Percentiles rank a stretch among this genome's conserved stretches.
phyloP scores from a whole-genome alignment of 768 basidiomycete species.

The Ramaria rubella region DNA sequence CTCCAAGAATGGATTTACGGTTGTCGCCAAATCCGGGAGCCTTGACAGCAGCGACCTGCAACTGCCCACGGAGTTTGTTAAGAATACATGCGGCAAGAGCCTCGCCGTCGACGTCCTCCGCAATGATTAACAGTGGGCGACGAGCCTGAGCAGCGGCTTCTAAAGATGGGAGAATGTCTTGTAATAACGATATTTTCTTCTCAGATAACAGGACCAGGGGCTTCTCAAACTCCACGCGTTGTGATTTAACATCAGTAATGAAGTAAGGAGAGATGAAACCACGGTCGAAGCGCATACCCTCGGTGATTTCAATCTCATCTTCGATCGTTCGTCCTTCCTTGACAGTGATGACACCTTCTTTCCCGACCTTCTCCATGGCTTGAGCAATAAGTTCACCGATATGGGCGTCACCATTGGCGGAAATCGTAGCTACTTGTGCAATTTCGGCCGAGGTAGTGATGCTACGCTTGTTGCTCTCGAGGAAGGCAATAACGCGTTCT shows the following conservation, averaged over 20 bases:
- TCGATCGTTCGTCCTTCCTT: constrained; percentile 98
- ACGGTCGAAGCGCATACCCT: constrained; percentile 99
- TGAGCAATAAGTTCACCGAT: constrained; percentile 93
- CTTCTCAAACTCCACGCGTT: constrained; percentile 96
- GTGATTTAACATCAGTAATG: constrained; percentile 94
- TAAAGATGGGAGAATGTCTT: constrained; percentile 91
- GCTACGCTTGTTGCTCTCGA: constrained; percentile 80
- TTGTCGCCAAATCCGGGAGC: constrained; percentile 99
- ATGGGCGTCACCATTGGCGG: constrained; percentile 73
- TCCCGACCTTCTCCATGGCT: constrained; percentile 99
- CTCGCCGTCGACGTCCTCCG: constrained; percentile 97
- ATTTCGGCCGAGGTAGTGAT: constrained; percentile 98
- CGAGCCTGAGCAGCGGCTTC: constrained; percentile 68
- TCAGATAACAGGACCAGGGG: constrained; percentile 89
- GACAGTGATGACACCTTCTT: constrained; percentile 99
- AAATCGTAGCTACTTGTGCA: constrained; percentile 97
- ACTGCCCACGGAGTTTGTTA: constrained; percentile 98
- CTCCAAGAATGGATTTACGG: constrained; percentile 96
- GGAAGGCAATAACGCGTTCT: constrained; percentile 87
- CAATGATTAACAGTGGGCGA: constrained; percentile 92
- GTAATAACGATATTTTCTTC: constrained; percentile 94
- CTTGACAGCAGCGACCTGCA: constrained; percentile 91
- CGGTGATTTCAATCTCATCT: constrained; percentile 98
- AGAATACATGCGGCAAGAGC: constrained; percentile 96
- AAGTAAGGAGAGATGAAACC: constrained; percentile 98